Evolutionary conservation across 345 rosid species (phyloP).

Genomic region (Eucalyptus grandis): DNA sequence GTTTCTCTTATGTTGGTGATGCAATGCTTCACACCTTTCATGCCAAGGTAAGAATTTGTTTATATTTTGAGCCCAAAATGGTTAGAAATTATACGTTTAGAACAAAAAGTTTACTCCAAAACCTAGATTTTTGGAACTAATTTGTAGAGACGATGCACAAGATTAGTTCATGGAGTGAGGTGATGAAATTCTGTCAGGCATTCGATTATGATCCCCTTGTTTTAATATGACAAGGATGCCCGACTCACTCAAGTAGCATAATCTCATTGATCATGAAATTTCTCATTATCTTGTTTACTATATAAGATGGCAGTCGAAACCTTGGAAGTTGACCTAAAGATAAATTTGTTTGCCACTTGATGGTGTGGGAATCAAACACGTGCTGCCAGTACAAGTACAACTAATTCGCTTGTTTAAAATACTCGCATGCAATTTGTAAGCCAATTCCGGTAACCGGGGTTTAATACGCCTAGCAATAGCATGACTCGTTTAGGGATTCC

Average conservation of each 20-base stretch:
- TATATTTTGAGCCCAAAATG: neutral
- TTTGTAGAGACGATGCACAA: neutral
- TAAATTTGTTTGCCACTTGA: neutral
- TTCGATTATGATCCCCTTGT: neutral
- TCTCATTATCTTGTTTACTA: neutral
- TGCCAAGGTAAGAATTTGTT: constrained; percentile 19
- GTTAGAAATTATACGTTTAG: neutral
- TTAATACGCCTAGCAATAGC: neutral
- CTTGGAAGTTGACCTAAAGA: neutral
- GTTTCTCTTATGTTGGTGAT: constrained; percentile 5
- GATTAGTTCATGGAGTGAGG: neutral
- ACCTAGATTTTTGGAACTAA: neutral
- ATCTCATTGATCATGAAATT: neutral
- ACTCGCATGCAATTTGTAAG: neutral
- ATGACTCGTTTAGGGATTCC: neutral
- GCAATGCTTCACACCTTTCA: constrained; percentile 16
- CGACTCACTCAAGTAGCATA: neutral
- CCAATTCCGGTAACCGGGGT: neutral
- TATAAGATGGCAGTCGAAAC: neutral
- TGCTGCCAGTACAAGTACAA: neutral
- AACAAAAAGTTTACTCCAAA: neutral
- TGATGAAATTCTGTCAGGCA: neutral
- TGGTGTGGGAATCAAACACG: neutral
- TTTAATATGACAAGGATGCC: neutral
- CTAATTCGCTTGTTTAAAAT: neutral